Evolutionary conservation across 495 filamentous ascomycete genomes (phyloP), one percentile per base, ranked within the genome.

Genomic region (Neurospora sp.): DNA sequence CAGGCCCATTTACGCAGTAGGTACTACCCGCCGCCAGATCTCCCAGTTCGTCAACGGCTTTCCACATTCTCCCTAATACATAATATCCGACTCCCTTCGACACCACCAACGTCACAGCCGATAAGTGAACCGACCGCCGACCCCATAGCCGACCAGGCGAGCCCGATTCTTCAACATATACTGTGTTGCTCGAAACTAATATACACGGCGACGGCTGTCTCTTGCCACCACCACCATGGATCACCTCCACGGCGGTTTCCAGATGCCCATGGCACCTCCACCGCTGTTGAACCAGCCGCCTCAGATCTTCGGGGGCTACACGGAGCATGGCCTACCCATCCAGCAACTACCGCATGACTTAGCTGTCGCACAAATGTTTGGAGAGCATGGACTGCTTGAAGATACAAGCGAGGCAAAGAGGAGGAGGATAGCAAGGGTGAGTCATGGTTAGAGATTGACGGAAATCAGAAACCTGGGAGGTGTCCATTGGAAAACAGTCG

Each of bases 391-490:
- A 27, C 74, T 89, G 69, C 79, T 88, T 22, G 87, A 89, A 69
- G 93, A 96, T 74, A 91, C 90, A 45, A 90, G 90, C 75, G 93
- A 97, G 78, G 88, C 93, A 17, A 99, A 99, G 85, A 87, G 96
- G 81, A 88, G 96, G 82, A 89, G 96, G 75, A 99, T 99, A 76
- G 94, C 96, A 38, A 89, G 94, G 85, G 93, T 94, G 84, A 84
- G 81, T 79, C 35, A 38, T 68, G 20, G n/a, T 17, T n/a, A 69
- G 41, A 8, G 12, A 69, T 39, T 16, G 68, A 4, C 40, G 14
- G 27, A 53, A 10, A 53, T 53, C 20, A 27, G 48, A 59, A 53
- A 27, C 22, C 31, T 8, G 22, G 53, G 53, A 35, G 27, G 40
- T 20, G 42, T 37, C 39, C 17, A 9, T 48, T 72, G 2, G 45